Evolutionary conservation across 768 basidiomycete species (phyloP).

Genomic region (Pilatotrama ljubarskyi): DNA sequence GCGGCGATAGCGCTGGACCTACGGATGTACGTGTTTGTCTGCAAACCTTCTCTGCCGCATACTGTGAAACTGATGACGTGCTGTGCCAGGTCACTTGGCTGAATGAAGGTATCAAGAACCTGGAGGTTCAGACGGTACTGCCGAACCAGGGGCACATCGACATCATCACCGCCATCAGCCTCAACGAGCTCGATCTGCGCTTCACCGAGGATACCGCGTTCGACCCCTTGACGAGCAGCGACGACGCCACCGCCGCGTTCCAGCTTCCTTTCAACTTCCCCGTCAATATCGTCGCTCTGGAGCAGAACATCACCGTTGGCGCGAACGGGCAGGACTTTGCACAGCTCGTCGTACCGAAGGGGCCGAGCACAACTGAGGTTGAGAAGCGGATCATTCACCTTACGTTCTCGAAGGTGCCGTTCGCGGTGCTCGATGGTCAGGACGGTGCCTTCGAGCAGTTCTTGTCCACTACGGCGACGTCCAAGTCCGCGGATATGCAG

Average conservation of each 20-base stretch:
- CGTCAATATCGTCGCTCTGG: conserved; percentile 60
- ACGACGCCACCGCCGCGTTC: conserved; percentile 62
- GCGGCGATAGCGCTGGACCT: conserved; percentile 59
- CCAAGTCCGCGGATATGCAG: conserved; percentile 43
- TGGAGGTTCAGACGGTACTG: conserved; percentile 57
- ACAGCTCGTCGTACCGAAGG: conserved; percentile 57
- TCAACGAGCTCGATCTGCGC: conserved; percentile 58
- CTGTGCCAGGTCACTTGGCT: conserved; percentile 62
- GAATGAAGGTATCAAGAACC: conserved; percentile 66
- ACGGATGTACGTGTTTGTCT: conserved; percentile 44
- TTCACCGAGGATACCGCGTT: conserved; percentile 62
- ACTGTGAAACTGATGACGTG: not conserved
- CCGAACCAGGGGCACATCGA: conserved; percentile 62
- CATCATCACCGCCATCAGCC: conserved; percentile 62
- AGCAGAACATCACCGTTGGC: conserved; percentile 57
- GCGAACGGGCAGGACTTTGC: conserved; percentile 57
- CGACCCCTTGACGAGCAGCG: conserved; percentile 56
- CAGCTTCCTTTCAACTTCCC: conserved; percentile 71
- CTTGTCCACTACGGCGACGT: conserved; percentile 58
- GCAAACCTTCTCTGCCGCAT: no score
- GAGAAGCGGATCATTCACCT: conserved; percentile 59
- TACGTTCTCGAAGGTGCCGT: conserved; percentile 58
- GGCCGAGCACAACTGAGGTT: conserved; percentile 61
- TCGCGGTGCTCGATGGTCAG: conserved; percentile 50
- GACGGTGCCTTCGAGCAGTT: conserved; percentile 60